Evolutionary conservation across 768 basidiomycete genomes (phyloP), one percentile per base, ranked within the genome.

Genomic region (Phaeotremella fagi): DNA sequence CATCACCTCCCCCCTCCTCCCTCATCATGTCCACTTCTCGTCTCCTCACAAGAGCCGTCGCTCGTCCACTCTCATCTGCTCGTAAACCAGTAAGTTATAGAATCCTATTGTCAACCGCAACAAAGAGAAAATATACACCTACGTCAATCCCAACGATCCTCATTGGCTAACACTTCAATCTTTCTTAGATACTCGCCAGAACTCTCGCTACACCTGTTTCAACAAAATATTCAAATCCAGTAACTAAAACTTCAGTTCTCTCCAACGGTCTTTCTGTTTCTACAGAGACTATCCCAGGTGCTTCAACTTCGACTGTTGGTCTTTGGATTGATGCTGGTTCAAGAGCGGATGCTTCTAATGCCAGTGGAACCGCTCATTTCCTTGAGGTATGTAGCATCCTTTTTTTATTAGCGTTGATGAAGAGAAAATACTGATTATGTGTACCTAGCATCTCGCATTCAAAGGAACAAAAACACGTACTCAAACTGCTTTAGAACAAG

Each of bases 241-340:
- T 85, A 60, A 95, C 91, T 41, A 85, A 97, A 77, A 83, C 90
- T 55, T 86, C 91, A 24, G 94, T 90, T 4, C 85, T 99, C 50
- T 80, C 88, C 14, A 97, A 95, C 79, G 95, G 95, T 56, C 80
- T 99, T 53, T 94, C 90, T 12, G 85, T 99, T 61, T 92, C 92
- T 45, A 94, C 91, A 1, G 90, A 94, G 76, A 78, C 87, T 6
- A 87, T 90, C 56, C 81, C 88, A 3, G 85, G 88, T 73, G 86
- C 90, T 3, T 87, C 92, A 77, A 98, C 95, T 0, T 91, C 92
- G 5, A 99, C 94, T n/a, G 90, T 97, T 29, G 95, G 95, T 59
- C 86, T 98, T 55, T 99, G 91, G 91, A 94, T 99, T 67, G 94
- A 41, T 74, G 94, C 95, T 54, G 95, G 95, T 60, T 91, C 89